Evolutionary conservation across 2,329 filamentous ascomycete species (phyloP), one percentile per base, ranked within the genome.

Genomic region (Tolypocladium nubicola): DNA sequence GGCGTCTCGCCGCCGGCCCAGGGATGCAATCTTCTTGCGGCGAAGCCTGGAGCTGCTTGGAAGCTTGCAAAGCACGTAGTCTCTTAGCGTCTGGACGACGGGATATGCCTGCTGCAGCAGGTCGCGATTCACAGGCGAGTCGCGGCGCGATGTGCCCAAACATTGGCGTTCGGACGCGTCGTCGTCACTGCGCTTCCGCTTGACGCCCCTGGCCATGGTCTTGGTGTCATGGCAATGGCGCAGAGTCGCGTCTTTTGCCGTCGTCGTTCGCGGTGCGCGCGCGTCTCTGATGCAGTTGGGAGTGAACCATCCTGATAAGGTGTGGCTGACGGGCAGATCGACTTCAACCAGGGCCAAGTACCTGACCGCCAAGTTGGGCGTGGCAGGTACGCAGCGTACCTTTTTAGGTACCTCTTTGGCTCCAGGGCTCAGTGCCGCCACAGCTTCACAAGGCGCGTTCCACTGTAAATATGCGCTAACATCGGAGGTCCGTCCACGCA

Each of bases 51-150:
- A 93, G 13, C 82, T 78, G n/a, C 70, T 62, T 0, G 89, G 87
- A 13, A 95, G 79, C 59, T 77, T 81, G 23, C 76, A 75, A 53
- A 92, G 74, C 43, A 92, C 74, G 73, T 90, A 89, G 58, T 87
- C 78, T 64, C 90, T 84, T 58, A 96, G 75, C 0, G 85, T 85
- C 57, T 83, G 70, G 14, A 91, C 79, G 52, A 78, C 72, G 9
- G 79, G 72, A 71, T 91, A 96, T 72, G 86, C 88, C 60, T 81
- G 79, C 52, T 77, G 78, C 57, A 96, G 76, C 39, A 94, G 79
- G 56, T 83, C 82, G 67, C 90, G 85, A 64, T 64, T 73, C 53
- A 71, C 64, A 19, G 65, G 61, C 50, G 63, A 60, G n/a, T 57
- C 52, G n/a, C 30, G 52, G 21, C 45, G 35, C 30, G 35, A 37